phyloP scores from a whole-genome alignment of 371 early-diverging fungal species.

The Mortierella sp. region DNA sequence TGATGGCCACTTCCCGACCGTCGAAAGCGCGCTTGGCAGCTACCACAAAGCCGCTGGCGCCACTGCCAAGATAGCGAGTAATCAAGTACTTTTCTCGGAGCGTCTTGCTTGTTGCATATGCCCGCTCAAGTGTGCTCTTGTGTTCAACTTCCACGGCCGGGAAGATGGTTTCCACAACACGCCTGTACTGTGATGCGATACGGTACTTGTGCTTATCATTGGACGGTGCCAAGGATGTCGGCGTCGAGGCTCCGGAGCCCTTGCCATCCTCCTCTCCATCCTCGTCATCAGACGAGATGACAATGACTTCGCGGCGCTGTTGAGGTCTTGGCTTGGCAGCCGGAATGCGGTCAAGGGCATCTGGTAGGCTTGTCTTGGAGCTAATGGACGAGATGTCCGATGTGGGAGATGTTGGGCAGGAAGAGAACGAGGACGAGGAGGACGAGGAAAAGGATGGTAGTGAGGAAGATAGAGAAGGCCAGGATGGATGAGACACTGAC shows the following conservation, averaged over 20 bases:
- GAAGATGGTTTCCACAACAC: constrained; percentile 39
- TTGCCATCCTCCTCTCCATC: neutral
- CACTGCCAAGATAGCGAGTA: constrained; percentile 38
- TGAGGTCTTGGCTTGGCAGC: neutral
- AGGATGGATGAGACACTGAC: too few relatives aligned
- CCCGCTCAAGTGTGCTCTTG: constrained; percentile 36
- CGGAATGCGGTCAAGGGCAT: too few relatives aligned
- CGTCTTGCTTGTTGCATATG: constrained; percentile 26
- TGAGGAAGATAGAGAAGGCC: too few relatives aligned
- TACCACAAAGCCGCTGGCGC: constrained; percentile 41
- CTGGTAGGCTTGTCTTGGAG: constrained; percentile 2
- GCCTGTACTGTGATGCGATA: constrained; percentile 20
- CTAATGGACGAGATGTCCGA: too few relatives aligned
- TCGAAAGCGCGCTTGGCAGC: constrained; percentile 31
- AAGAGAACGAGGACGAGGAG: too few relatives aligned
- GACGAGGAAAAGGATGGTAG: too few relatives aligned
- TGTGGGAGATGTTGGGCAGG: too few relatives aligned
- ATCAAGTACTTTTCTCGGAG: constrained; percentile 37
- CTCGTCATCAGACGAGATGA: constrained; percentile 42
- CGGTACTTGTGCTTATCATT: constrained; percentile 20
- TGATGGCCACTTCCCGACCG: constrained; percentile 47
- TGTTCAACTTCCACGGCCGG: constrained; percentile 23
- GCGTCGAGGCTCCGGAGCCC: neutral
- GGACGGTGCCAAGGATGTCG: neutral
- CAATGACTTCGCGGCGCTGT: constrained; percentile 28